Evolutionary conservation across 2,329 filamentous ascomycete genomes (phyloP).

Genomic region (Fusarium burgessii): DNA sequence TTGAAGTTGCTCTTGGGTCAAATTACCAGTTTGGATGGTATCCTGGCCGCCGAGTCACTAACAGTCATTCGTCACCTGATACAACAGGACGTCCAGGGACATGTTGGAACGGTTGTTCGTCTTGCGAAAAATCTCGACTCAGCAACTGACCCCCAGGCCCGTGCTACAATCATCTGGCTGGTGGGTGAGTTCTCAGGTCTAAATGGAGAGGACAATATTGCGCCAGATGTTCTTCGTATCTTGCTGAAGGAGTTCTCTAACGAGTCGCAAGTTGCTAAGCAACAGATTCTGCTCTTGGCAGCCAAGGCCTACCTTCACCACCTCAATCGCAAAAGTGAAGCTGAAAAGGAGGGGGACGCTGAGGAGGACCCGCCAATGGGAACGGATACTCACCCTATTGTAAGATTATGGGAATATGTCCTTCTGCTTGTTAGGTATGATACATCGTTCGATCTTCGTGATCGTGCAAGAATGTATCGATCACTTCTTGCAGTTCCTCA

Average conservation of each 20-base stretch:
- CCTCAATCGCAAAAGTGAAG: slow-evolving; percentile 72
- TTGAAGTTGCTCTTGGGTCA: slow-evolving; percentile 85
- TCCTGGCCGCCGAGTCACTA: slow-evolving; percentile 89
- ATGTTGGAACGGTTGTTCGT: slow-evolving; percentile 86
- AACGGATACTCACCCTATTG: slow-evolving; percentile 71
- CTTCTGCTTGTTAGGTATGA: slow-evolving; percentile 91
- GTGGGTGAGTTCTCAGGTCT: slow-evolving; percentile 92
- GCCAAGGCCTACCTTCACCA: slow-evolving; percentile 98
- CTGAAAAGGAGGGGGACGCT: slow-evolving; percentile 51
- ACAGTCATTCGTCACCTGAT: slow-evolving; percentile 97
- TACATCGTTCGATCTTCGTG: slow-evolving; percentile 92
- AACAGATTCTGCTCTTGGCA: slow-evolving; percentile 90
- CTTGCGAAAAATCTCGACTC: slow-evolving; percentile 92
- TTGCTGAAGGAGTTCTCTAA: slow-evolving; percentile 85
- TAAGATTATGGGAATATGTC: slow-evolving; percentile 85
- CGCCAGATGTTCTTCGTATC: slow-evolving; percentile 90
- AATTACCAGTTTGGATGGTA: slow-evolving; percentile 88
- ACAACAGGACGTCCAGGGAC: slow-evolving; percentile 85
- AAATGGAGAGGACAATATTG: slow-evolving; percentile 87
- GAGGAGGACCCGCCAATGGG: slow-evolving; percentile 51
- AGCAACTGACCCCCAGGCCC: slow-evolving; percentile 85
- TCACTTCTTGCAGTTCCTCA: slow-evolving; percentile 85
- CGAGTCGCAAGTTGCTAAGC: slow-evolving; percentile 87
- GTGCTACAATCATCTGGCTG: slow-evolving; percentile 96
- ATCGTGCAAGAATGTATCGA: slow-evolving; percentile 89